phyloP scores from a whole-genome alignment of 345 rosid genomes.

The Pistacia atlantica region DNA sequence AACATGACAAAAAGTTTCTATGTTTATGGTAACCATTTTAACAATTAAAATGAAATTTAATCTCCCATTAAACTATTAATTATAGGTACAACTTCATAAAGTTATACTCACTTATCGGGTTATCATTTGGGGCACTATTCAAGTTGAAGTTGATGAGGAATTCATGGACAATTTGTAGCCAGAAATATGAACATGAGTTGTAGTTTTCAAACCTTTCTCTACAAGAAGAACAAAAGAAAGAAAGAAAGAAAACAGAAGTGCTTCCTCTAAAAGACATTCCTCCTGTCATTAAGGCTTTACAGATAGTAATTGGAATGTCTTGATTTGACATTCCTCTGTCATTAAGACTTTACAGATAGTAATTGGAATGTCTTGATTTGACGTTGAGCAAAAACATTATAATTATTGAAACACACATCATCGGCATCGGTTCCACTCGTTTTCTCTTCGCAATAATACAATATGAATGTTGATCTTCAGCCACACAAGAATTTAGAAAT shows the following conservation, averaged over 20 bases:
- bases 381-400: not conserved
- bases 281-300: not conserved
- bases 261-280: constrained; percentile 7
- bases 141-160: no score
- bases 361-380: constrained; percentile 25
- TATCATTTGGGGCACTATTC: no score
- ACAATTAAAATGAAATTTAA: not conserved
- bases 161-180: not conserved
- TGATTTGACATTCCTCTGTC: constrained; percentile 10
- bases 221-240: not conserved
- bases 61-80: no score
- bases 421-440: constrained; percentile 18
- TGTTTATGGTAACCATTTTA: not conserved
- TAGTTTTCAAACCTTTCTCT: constrained; percentile 18
- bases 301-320: constrained; percentile 17
- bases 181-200: constrained; percentile 12
- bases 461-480: constrained; percentile 15
- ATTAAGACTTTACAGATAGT: not conserved
- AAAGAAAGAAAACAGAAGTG: not conserved
- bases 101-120: no score
- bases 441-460: not conserved
- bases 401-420: constrained; percentile 19
- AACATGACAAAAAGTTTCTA: no score
- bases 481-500: constrained; percentile 24
- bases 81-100: no score